phyloP scores from a whole-genome alignment of 169 alveolate genomes.

The Plasmodium gonderi region DNA sequence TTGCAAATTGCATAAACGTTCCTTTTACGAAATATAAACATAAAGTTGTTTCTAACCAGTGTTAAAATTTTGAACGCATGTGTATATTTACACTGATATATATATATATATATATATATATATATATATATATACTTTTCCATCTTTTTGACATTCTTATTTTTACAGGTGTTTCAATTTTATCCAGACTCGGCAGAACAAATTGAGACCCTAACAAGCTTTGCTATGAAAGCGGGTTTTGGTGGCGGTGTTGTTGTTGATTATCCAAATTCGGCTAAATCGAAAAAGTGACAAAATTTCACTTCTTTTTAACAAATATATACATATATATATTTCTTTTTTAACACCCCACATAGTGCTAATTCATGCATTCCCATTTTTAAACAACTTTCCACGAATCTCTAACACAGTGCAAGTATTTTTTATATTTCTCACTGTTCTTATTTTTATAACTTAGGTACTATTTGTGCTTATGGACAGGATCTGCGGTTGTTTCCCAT shows the following conservation, averaged over 20 bases:
- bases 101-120: neutral
- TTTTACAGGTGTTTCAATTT: constrained; percentile 91
- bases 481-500: constrained; percentile 84
- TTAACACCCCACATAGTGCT: neutral
- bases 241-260: constrained; percentile 97
- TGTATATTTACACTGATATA: neutral
- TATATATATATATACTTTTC: neutral
- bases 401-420: neutral
- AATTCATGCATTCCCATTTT: no score
- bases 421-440: neutral
- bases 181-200: constrained; percentile 96
- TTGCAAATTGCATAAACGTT: neutral
- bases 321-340: neutral
- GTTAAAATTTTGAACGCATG: neutral
- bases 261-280: constrained; percentile 96
- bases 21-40: neutral
- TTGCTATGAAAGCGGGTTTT: constrained; percentile 95
- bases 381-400: no score
- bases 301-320: neutral
- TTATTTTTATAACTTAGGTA: constrained; percentile 70
- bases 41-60: neutral
- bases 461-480: constrained; percentile 94
- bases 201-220: constrained; percentile 93
- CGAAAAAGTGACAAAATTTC: constrained; percentile 90
- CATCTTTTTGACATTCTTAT: constrained; percentile 44